These are phyloP conservation scores for Fusarium clavum DNA, from an alignment of 2,329 filamentous ascomycete species.

Conservation along the genomic window DNA sequence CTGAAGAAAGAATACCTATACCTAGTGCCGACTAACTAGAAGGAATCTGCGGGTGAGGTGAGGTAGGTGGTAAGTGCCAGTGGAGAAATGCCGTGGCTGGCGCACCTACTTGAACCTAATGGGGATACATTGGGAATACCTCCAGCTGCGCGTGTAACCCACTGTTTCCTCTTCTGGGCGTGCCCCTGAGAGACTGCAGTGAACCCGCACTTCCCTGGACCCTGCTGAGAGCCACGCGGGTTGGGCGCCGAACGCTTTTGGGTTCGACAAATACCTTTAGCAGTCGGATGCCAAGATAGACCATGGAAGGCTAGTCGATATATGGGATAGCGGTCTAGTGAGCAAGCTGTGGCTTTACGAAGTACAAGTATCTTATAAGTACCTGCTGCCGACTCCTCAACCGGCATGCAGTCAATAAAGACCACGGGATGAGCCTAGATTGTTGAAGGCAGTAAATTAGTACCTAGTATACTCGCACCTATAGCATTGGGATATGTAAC, in stretches of 20 bases:
- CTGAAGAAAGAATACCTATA: conserved; percentile 1
- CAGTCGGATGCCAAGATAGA: conserved; percentile 1
- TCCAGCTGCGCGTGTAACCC: not conserved
- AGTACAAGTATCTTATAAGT: conserved; percentile 18
- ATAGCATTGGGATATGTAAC: not conserved
- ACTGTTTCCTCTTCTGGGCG: conserved; percentile 29
- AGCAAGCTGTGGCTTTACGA: conserved; percentile 24
- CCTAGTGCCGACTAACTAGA: not conserved
- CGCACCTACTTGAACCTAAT: not conserved
- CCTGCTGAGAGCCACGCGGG: conserved; percentile 33
- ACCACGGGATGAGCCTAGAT: conserved; percentile 28
- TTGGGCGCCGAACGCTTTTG: not conserved
- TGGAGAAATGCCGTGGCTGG: conserved; percentile 30
- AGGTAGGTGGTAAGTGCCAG: conserved; percentile 22
- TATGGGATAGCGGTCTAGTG: conserved; percentile 24
- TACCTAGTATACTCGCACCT: not conserved
- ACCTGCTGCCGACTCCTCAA: not conserved
- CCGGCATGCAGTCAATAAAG: conserved; percentile 22
- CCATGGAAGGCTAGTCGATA: not conserved
- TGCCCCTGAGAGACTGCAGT: conserved; percentile 33
- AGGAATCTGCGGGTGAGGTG: not conserved
- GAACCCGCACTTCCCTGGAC: conserved; percentile 15
- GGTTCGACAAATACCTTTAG: conserved; percentile 9
- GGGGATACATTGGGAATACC: conserved; percentile 18
- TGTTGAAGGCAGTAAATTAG: not conserved